phyloP scores from a whole-genome alignment of 192 early-diverging fungal species.

The Mycoemilia scoparia region DNA sequence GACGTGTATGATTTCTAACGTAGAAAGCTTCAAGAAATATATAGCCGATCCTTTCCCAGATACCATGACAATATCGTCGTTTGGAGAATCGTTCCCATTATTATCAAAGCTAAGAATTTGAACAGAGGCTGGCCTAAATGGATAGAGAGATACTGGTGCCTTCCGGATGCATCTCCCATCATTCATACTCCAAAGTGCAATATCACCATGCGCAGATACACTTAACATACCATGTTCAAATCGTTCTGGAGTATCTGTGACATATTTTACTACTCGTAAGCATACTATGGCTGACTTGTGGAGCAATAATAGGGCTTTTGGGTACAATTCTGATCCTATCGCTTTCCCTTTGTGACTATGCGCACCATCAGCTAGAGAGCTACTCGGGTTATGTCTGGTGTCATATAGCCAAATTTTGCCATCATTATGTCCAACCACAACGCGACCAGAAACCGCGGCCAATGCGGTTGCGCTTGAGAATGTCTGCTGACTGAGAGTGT shows the following conservation, averaged over 20 bases:
- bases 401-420: constrained; percentile 26
- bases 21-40: constrained; percentile 20
- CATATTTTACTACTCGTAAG: constrained; percentile 10
- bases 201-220: constrained; percentile 17
- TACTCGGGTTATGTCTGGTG: constrained; percentile 1
- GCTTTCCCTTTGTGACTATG: background rate
- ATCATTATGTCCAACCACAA: constrained; percentile 18
- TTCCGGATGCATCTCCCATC: constrained; percentile 25
- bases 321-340: constrained; percentile 3
- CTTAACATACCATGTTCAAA: constrained; percentile 17
- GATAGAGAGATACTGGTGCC: constrained; percentile 8
- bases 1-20: constrained; percentile 21
- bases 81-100: constrained; percentile 18
- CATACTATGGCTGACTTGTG: constrained; percentile 12
- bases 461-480: constrained; percentile 11
- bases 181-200: constrained; percentile 14
- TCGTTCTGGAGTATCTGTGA: constrained; percentile 12
- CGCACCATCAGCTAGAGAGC: background rate
- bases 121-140: constrained; percentile 11
- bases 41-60: constrained; percentile 10
- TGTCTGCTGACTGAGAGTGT: too few species aligned
- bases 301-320: constrained; percentile 13
- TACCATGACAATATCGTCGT: constrained; percentile 21
- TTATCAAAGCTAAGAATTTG: constrained; percentile 15
- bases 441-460: constrained; percentile 9